phyloP scores from a whole-genome alignment of 371 early-diverging fungal species.

The Zopfochytrium polystomum region DNA sequence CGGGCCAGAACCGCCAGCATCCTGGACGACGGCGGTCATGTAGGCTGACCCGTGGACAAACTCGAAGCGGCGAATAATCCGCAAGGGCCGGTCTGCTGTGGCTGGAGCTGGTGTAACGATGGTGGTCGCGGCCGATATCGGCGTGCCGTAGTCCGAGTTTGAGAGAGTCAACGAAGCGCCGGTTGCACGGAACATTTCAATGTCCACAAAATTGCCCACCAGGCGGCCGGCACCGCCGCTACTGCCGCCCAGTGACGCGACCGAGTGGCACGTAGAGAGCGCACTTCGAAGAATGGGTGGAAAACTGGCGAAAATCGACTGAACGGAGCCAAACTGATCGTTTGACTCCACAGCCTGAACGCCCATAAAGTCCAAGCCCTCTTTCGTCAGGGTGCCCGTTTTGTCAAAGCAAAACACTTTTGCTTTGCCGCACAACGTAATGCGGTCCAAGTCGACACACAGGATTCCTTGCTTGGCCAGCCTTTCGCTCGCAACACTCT shows the following conservation, averaged over 20 bases:
- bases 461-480: conserved; percentile 60
- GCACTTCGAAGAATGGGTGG: conserved; percentile 34
- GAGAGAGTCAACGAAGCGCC: conserved; percentile 41
- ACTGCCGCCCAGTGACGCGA: conserved; percentile 66
- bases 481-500: conserved; percentile 77
- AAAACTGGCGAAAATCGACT: conserved; percentile 39
- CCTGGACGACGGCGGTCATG: conserved; percentile 74
- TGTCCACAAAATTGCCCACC: conserved; percentile 90
- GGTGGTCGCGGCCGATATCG: conserved; percentile 43
- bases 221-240: no score
- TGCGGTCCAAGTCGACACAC: conserved; percentile 74
- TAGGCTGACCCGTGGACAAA: conserved; percentile 81
- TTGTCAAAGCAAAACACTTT: conserved; percentile 94
- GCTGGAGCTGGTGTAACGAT: conserved; percentile 20
- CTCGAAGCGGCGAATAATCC: conserved; percentile 69
- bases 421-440: conserved; percentile 76
- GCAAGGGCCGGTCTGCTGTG: conserved; percentile 18
- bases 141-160: background rate
- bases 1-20: conserved; percentile 40
- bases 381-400: conserved; percentile 74
- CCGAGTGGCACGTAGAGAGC: conserved; percentile 77
- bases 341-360: conserved; percentile 38
- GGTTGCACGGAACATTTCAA: conserved; percentile 84
- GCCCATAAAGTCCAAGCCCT: conserved; percentile 66
- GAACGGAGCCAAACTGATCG: conserved; percentile 19